A percentile compares a stretch with the other conserved stretches of the same genome.
phyloP scores from a whole-genome alignment of 148 eudicot genomes.

The Vaccinium macrocarpon region DNA sequence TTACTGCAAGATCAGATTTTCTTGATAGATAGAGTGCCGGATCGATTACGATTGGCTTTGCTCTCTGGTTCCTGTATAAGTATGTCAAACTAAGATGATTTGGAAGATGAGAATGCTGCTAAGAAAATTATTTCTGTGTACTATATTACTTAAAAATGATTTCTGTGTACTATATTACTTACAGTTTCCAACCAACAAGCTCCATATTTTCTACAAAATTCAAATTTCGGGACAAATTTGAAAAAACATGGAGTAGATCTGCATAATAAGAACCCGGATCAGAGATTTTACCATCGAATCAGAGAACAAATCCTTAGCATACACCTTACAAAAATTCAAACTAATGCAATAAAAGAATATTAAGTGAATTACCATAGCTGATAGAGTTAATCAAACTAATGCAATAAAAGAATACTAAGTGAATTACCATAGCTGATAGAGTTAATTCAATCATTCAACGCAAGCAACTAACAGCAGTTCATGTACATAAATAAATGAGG shows the following conservation, averaged over 20 bases:
- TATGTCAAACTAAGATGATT: neutral
- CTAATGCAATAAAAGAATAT: neutral
- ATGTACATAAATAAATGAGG: neutral
- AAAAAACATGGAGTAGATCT: conserved; percentile 86
- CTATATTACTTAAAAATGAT: too few relatives aligned
- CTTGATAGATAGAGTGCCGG: conserved; percentile 89
- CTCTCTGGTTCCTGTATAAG: conserved; percentile 81
- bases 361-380: neutral
- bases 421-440: neutral
- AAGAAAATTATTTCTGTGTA: neutral
- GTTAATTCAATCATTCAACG: neutral
- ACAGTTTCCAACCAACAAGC: conserved; percentile 89
- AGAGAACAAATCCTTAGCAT: conserved; percentile 2
- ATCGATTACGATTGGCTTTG: conserved; percentile 77
- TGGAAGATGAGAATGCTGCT: neutral
- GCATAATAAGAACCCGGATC: conserved; percentile 35
- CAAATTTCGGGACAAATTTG: conserved; percentile 73
- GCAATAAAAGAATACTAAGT: neutral
- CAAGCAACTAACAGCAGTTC: neutral
- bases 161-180: conserved; percentile 28
- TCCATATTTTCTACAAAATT: conserved; percentile 78
- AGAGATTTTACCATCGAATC: conserved; percentile 5
- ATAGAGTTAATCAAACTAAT: neutral
- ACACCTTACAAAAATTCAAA: neutral
- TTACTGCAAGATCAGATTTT: conserved; percentile 73